Evolutionary conservation across 768 basidiomycete genomes (phyloP).

Genomic region (Kwoniella heveanensis): DNA sequence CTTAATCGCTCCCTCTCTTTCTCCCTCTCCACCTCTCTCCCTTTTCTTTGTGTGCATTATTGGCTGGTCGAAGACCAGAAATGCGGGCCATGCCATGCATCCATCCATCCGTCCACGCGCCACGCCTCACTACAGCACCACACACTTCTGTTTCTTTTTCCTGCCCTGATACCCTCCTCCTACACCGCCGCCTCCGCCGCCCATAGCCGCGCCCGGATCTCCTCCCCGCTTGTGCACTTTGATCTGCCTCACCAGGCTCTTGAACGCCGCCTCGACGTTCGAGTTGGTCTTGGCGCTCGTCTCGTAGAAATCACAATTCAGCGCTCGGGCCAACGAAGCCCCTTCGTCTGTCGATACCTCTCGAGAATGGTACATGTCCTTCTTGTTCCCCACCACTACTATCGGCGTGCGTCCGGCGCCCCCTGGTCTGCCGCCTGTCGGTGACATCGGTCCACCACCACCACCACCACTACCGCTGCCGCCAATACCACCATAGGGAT

Average conservation of each 20-base stretch:
- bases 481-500: slow-evolving; percentile 13
- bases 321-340: slow-evolving; percentile 71
- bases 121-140: slow-evolving; percentile 41
- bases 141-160: slow-evolving; percentile 66
- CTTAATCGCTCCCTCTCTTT: no score
- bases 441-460: neutral
- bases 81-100: no score
- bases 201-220: slow-evolving; percentile 57
- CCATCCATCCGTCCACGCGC: no score
- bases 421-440: neutral
- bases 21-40: no score
- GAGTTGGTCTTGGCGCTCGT: slow-evolving; percentile 93
- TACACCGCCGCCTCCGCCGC: slow-evolving; percentile 38
- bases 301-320: slow-evolving; percentile 93
- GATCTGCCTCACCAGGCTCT: slow-evolving; percentile 66
- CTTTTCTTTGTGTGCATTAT: no score
- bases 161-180: slow-evolving; percentile 58
- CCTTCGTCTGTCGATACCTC: slow-evolving; percentile 93
- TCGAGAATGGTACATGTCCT: slow-evolving; percentile 84
- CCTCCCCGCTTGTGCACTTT: slow-evolving; percentile 37
- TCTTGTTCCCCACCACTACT: slow-evolving; percentile 95
- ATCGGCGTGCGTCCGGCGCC: slow-evolving; percentile 65
- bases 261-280: slow-evolving; percentile 90
- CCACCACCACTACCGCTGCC: no score
- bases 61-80: no score